Evolutionary conservation across 768 basidiomycete species (phyloP).

Genomic region (Tricholoma sp.): DNA sequence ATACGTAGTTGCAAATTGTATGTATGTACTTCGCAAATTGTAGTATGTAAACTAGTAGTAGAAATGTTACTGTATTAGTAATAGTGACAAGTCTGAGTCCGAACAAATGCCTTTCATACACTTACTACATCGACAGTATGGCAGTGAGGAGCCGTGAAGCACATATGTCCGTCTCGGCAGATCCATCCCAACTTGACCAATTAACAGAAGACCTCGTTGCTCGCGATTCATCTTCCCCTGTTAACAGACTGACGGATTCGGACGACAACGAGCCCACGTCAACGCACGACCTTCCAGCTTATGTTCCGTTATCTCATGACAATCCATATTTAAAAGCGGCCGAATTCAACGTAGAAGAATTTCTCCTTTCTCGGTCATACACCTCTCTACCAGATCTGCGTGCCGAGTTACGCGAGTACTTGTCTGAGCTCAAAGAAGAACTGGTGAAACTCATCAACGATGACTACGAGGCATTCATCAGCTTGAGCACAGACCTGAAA

Average conservation of each 20-base stretch:
- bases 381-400: slow-evolving; percentile 86
- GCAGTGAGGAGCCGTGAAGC: slow-evolving; percentile 2
- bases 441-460: slow-evolving; percentile 94
- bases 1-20: no score
- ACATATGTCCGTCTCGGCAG: slow-evolving; percentile 24
- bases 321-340: slow-evolving; percentile 68
- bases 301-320: slow-evolving; percentile 72
- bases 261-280: slow-evolving; percentile 8
- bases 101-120: background rate
- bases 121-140: slow-evolving; percentile 3
- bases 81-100: no score
- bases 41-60: no score
- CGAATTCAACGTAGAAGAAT: slow-evolving; percentile 77
- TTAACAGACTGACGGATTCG: slow-evolving; percentile 1
- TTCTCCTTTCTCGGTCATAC: slow-evolving; percentile 81
- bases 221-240: slow-evolving; percentile 36
- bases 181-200: slow-evolving; percentile 65
- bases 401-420: slow-evolving; percentile 81
- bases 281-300: slow-evolving; percentile 52
- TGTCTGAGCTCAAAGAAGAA: slow-evolving; percentile 82
- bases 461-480: slow-evolving; percentile 98
- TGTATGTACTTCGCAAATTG: no score
- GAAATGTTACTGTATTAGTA: no score
- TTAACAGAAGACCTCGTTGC: slow-evolving; percentile 67
- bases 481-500: slow-evolving; percentile 85